A percentile compares a stretch with the other conserved stretches of the same genome.
Evolutionary conservation across 2,329 filamentous ascomycete genomes (phyloP).

Genomic region (Trichophyton mentagrophytes): DNA sequence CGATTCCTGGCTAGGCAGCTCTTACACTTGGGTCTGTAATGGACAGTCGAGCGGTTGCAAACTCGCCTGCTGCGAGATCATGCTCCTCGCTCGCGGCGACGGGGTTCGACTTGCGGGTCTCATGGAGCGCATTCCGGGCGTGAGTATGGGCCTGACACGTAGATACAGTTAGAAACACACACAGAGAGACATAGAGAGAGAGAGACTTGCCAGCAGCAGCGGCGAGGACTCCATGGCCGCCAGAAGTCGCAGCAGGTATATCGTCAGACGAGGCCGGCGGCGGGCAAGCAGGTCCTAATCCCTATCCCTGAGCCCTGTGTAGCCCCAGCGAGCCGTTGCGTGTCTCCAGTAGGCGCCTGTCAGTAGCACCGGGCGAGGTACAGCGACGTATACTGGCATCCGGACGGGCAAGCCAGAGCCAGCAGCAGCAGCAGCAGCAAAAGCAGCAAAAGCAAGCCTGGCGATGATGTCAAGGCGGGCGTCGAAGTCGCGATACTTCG

Average conservation of each 20-base stretch:
- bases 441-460: background rate
- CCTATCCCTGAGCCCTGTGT: background rate
- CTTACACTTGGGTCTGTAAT: constrained; percentile 50
- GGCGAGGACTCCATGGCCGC: constrained; percentile 54
- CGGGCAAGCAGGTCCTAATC: background rate
- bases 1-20: background rate
- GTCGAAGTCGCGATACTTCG: background rate
- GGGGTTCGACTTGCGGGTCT: constrained; percentile 54
- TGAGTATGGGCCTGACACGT: constrained; percentile 65
- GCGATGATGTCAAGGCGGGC: background rate
- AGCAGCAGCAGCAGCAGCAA: background rate
- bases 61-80: constrained; percentile 75
- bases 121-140: constrained; percentile 67
- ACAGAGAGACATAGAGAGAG: background rate
- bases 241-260: background rate
- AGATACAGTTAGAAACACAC: constrained; percentile 7
- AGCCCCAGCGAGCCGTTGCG: background rate
- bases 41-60: constrained; percentile 63
- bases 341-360: background rate
- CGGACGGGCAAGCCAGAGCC: background rate
- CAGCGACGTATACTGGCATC: background rate
- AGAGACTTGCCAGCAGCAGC: constrained; percentile 46
- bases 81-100: constrained; percentile 79
- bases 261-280: background rate
- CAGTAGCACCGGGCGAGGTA: background rate